Evolutionary conservation across 345 rosid species (phyloP).

Genomic region (Linum usitatissimum): DNA sequence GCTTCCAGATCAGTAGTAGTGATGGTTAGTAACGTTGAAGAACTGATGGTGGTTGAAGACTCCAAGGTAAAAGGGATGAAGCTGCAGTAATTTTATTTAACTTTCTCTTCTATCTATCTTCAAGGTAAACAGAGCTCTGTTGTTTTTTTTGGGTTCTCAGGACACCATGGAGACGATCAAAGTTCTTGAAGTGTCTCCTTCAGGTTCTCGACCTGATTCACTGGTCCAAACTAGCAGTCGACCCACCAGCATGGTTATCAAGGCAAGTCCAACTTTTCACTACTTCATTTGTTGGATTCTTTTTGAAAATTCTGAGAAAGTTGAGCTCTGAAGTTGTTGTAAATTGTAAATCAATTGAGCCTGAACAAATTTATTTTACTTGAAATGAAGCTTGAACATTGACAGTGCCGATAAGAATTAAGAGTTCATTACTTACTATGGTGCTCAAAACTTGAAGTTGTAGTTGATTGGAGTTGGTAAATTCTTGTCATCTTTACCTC

Average conservation of each 20-base stretch:
- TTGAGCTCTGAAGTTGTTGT: too few relatives aligned
- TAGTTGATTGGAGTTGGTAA: too few relatives aligned
- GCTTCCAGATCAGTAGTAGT: too few relatives aligned
- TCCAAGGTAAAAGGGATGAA: slow-evolving; percentile 13
- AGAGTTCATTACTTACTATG: too few relatives aligned
- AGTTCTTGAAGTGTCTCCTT: slow-evolving; percentile 15
- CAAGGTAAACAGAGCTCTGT: not conserved
- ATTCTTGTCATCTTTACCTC: too few relatives aligned
- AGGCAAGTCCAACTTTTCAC: slow-evolving; percentile 20
- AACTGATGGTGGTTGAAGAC: slow-evolving; percentile 9
- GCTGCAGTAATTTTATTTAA: not conserved
- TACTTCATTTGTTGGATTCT: not conserved
- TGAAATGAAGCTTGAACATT: too few relatives aligned
- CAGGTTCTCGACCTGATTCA: slow-evolving; percentile 14
- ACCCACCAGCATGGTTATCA: slow-evolving; percentile 41
- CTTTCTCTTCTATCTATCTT: not conserved
- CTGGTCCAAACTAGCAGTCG: slow-evolving; percentile 26
- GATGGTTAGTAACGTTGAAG: slow-evolving; percentile 15
- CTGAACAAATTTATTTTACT: too few relatives aligned
- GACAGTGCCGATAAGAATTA: too few relatives aligned
- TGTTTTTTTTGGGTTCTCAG: slow-evolving; percentile 5
- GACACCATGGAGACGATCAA: slow-evolving; percentile 6
- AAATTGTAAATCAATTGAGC: too few relatives aligned
- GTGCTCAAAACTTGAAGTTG: too few relatives aligned
- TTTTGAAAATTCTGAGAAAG: too few relatives aligned